Evolutionary conservation across 1,284 basidiomycete genomes (phyloP), one percentile per base, ranked within the genome.

Genomic region (Trichosporon faecale): DNA sequence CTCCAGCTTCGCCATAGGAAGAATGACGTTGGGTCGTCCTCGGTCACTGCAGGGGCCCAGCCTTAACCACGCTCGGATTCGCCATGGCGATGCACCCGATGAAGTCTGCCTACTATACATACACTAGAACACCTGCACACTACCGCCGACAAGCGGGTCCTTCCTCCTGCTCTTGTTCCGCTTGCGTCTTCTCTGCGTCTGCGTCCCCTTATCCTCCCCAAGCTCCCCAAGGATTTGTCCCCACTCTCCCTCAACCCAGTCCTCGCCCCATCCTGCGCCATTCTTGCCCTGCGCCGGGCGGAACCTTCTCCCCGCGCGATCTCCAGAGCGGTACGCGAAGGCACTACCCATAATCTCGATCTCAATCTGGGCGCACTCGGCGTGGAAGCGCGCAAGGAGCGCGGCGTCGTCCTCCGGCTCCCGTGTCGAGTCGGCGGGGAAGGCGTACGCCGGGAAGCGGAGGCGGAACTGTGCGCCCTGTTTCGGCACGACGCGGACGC

Each of bases 261-360:
- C 78, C 66, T 79, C 78, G 0, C 74, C 80, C 82, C 82, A 84
- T 6, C 82, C 82, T 65, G 75, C 78, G 0, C 80, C 80, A 0
- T 78, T 77, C 4, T 77, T 78, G 0, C 77, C 78, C 72, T 80
- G 77, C 7, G 78, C 75, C 1, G 76, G 77, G 66, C 84, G 80
- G 74, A 85, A 85, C 71, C 85, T 85, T 65, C 83, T 76, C 11
- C 83, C 84, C 0, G 84, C 83, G 21, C 85, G 70, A 66, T 86
- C 85, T 1, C 78, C 80, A 0, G 83, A 79, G 16, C 84, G 76
- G 71, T 83, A 85, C 11, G 76, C 76, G 68, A 86, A 85, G 14
- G 81, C 74, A 1, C 79, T 76, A 3, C 85, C 85, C 35, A 83
- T 77, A 5, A 86, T 73, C 35, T 83, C 79, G 16, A 85, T 72